Evolutionary conservation across 192 early-diverging fungal species (phyloP).

Genomic region (Dissophora ornata): DNA sequence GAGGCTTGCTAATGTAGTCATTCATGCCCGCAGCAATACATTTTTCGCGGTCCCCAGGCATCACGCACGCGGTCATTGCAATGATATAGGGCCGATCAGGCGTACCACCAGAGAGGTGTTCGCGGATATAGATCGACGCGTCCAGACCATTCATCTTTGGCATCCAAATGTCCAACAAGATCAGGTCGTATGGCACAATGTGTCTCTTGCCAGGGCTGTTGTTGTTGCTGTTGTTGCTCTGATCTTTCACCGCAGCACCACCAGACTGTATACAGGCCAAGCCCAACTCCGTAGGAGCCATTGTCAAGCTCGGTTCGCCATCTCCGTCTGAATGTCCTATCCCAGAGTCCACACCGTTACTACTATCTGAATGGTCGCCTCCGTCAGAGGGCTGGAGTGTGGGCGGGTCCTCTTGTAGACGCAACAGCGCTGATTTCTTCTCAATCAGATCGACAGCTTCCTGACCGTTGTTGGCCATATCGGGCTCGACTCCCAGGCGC

Average conservation of each 20-base stretch:
- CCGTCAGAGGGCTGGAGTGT: not conserved
- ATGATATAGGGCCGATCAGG: constrained; percentile 31
- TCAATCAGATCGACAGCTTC: constrained; percentile 55
- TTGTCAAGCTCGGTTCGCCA: too few species aligned
- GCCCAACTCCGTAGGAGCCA: too few species aligned
- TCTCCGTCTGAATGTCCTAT: not conserved
- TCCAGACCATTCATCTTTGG: constrained; percentile 58
- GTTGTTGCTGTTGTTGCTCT: not conserved
- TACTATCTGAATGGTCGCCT: constrained; percentile 6
- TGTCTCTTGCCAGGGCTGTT: constrained; percentile 3
- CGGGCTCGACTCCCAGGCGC: constrained; percentile 37
- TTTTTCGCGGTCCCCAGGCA: constrained; percentile 53
- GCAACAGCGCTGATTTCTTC: constrained; percentile 36
- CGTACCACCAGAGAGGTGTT: constrained; percentile 21
- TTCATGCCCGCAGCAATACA: constrained; percentile 63
- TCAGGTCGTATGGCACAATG: constrained; percentile 46
- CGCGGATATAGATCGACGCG: constrained; percentile 42
- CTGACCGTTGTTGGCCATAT: constrained; percentile 51
- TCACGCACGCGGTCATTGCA: constrained; percentile 52
- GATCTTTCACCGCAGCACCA: too few species aligned
- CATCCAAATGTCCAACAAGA: constrained; percentile 57
- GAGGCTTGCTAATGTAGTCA: constrained; percentile 56
- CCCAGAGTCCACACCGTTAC: constrained; percentile 17
- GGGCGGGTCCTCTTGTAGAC: not conserved
- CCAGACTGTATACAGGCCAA: too few species aligned